phyloP scores from a whole-genome alignment of 345 rosid genomes.

The Litchi chinensis region DNA sequence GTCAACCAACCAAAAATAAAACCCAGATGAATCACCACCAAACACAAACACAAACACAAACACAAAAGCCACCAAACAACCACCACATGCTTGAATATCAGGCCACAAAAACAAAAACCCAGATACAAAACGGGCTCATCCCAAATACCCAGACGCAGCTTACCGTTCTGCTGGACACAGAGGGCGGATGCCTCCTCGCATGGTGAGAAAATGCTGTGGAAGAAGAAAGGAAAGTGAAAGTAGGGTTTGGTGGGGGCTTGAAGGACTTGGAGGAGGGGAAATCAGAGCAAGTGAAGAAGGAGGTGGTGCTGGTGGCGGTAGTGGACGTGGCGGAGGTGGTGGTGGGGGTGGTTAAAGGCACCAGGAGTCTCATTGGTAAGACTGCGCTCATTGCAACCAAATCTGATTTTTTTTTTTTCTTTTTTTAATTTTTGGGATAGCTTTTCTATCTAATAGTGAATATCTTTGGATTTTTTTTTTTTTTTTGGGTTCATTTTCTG shows the following conservation, averaged over 20 bases:
- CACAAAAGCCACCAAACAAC: neutral
- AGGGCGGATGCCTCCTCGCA: neutral
- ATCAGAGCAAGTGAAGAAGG: neutral
- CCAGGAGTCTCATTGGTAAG: neutral
- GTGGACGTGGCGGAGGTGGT: neutral
- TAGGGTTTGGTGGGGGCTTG: neutral
- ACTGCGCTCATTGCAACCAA: conserved; percentile 2
- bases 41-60: neutral
- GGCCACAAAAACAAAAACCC: neutral
- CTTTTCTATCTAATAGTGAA: neutral
- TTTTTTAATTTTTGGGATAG: neutral
- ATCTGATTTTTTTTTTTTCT: neutral
- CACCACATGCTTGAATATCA: neutral
- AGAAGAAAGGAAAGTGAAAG: neutral
- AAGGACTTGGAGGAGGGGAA: neutral
- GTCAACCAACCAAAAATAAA: neutral
- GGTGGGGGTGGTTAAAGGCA: neutral
- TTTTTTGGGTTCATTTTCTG: neutral
- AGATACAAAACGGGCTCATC: neutral
- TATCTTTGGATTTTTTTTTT: neutral
- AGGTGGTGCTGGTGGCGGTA: neutral
- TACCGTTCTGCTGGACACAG: neutral
- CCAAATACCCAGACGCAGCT: neutral
- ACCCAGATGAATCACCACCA: neutral
- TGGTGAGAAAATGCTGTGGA: neutral